Conservation (phyloP, 1,284 basidiomycete genomes). For the Inonotus obliquus region DNA sequence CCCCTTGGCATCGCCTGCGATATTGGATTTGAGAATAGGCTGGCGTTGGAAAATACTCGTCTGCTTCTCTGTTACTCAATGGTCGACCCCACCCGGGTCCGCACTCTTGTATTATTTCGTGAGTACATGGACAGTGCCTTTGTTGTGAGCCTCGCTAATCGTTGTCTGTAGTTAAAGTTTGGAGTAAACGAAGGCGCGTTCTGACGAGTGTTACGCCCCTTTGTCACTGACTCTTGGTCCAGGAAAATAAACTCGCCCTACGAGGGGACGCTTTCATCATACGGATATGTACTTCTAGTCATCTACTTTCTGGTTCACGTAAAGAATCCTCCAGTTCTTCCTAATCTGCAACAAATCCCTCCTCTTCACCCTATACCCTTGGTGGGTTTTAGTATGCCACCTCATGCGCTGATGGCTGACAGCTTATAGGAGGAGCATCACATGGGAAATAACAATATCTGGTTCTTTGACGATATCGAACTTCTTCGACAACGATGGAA, state of each 20-base stretch:
- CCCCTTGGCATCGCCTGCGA: slow-evolving; percentile 94
- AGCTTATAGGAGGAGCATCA: slow-evolving; percentile 73
- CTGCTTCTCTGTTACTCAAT: slow-evolving; percentile 96
- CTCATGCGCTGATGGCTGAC: neutral
- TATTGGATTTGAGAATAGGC: slow-evolving; percentile 96
- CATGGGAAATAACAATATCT: slow-evolving; percentile 80
- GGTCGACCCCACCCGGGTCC: slow-evolving; percentile 90
- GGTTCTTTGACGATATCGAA: slow-evolving; percentile 98
- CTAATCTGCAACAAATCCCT: slow-evolving; percentile 87
- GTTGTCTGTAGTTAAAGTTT: slow-evolving; percentile 82
- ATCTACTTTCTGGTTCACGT: slow-evolving; percentile 97
- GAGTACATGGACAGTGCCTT: slow-evolving; percentile 34
- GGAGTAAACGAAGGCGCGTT: slow-evolving; percentile 88
- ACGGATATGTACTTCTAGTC: slow-evolving; percentile 96
- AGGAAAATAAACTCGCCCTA: slow-evolving; percentile 99
- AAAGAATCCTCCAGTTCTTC: slow-evolving; percentile 91
- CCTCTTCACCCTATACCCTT: slow-evolving; percentile 77
- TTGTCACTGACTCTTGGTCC: neutral
- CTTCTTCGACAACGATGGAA: slow-evolving; percentile 87
- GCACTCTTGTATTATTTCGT: slow-evolving; percentile 95
- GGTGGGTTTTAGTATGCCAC: slow-evolving; percentile 31
- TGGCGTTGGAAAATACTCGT: slow-evolving; percentile 96
- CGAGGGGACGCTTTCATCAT: slow-evolving; percentile 93
- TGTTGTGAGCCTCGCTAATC: slow-evolving; percentile 6
- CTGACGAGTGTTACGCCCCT: neutral